These are phyloP conservation scores for Ophiostoma sp. DNA, from an alignment of 2,329 filamentous ascomycete species.

Conservation along the genomic window DNA sequence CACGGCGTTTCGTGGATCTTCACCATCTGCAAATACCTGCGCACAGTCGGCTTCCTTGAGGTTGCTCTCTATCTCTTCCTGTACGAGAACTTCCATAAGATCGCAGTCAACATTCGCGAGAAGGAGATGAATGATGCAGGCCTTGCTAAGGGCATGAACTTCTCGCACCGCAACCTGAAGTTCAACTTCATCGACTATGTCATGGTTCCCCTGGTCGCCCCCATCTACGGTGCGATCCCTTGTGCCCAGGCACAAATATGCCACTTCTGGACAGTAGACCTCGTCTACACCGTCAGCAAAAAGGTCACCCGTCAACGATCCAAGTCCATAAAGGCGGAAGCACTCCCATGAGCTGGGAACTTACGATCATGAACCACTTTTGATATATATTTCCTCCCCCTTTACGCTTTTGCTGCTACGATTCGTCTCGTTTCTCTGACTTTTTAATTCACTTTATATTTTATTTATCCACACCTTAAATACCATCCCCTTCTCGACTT, in stretches of 20 bases:
- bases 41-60: conserved; percentile 56
- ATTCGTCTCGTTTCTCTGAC: neutral
- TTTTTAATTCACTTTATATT: conserved; percentile 16
- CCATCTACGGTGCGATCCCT: conserved; percentile 62
- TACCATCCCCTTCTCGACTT: conserved; percentile 9
- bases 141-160: conserved; percentile 59
- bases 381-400: neutral
- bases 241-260: conserved; percentile 61
- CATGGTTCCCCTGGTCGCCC: conserved; percentile 61
- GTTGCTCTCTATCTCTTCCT: conserved; percentile 59
- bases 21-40: conserved; percentile 52
- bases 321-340: conserved; percentile 35
- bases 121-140: conserved; percentile 62
- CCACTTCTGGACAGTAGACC: conserved; percentile 63
- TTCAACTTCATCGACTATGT: conserved; percentile 58
- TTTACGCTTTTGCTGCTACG: conserved; percentile 17
- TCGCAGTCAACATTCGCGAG: conserved; percentile 55
- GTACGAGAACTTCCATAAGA: conserved; percentile 62
- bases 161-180: conserved; percentile 52
- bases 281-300: conserved; percentile 67
- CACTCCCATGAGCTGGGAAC: conserved; percentile 24
- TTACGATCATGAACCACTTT: neutral
- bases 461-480: neutral
- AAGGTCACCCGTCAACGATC: conserved; percentile 54
- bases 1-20: conserved; percentile 56